Percentiles rank a stretch among this genome's conserved stretches.
phyloP scores from a whole-genome alignment of 257 asterid species.

The Lavandula angustifolia region DNA sequence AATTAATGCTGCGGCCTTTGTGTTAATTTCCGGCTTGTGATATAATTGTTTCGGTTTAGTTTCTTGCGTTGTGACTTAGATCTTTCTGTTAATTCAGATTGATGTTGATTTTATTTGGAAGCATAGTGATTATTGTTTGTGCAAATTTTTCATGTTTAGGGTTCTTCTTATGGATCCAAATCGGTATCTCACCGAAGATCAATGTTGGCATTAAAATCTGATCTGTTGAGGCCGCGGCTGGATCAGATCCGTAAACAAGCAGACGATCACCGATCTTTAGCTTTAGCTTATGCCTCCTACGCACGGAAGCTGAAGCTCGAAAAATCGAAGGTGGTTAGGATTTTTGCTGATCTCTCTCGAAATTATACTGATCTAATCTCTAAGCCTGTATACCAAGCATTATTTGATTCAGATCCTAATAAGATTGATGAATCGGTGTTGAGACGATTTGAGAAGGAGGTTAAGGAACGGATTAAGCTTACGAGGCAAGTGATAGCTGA shows the following conservation, averaged over 20 bases:
- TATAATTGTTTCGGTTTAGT: constrained; percentile 13
- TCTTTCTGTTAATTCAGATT: neutral
- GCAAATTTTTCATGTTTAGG: constrained; percentile 38
- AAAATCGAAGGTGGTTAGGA: constrained; percentile 67
- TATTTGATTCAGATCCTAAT: constrained; percentile 47
- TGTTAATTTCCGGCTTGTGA: constrained; percentile 16
- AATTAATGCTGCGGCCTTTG: constrained; percentile 24
- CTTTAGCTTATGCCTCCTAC: constrained; percentile 65
- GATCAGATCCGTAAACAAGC: constrained; percentile 82
- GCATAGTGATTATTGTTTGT: neutral
- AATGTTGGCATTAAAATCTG: constrained; percentile 59
- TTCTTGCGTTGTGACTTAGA: constrained; percentile 16
- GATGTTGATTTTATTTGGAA: constrained; percentile 4
- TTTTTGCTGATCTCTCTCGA: constrained; percentile 62
- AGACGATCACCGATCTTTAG: constrained; percentile 62
- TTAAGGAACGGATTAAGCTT: constrained; percentile 67
- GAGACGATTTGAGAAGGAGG: constrained; percentile 72
- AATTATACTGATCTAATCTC: constrained; percentile 62
- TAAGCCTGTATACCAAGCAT: constrained; percentile 52
- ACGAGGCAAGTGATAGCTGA: constrained; percentile 66
- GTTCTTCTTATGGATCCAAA: constrained; percentile 39
- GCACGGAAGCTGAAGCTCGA: constrained; percentile 78
- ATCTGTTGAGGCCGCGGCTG: constrained; percentile 70
- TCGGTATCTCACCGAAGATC: constrained; percentile 46
- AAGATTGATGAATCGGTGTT: constrained; percentile 56